These are phyloP conservation scores for Colletotrichum coccodes DNA, from an alignment of 2,329 filamentous ascomycete species.

Conservation along the genomic window DNA sequence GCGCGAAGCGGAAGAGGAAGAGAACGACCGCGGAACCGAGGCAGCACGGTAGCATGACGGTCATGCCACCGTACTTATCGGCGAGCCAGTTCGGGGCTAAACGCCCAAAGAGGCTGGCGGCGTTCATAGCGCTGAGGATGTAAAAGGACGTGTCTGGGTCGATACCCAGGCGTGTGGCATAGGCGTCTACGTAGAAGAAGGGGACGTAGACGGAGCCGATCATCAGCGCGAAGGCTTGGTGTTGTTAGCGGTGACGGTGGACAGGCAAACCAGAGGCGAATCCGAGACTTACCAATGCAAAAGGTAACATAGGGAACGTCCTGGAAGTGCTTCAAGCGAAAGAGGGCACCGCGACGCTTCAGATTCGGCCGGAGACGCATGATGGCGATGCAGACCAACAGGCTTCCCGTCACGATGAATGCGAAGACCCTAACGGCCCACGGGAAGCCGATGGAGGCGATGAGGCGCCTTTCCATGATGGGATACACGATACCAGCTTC, in stretches of 20 bases:
- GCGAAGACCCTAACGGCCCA: constrained; percentile 28
- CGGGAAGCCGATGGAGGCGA: constrained; percentile 17
- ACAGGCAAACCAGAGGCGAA: neutral
- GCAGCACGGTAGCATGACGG: constrained; percentile 24
- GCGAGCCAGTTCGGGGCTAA: constrained; percentile 33
- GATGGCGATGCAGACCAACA: constrained; percentile 22
- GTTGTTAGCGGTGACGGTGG: neutral
- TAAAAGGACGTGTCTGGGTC: constrained; percentile 23
- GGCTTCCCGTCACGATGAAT: constrained; percentile 20
- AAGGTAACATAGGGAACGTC: constrained; percentile 16
- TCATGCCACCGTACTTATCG: constrained; percentile 31
- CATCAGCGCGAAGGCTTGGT: constrained; percentile 21
- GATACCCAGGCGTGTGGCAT: constrained; percentile 22
- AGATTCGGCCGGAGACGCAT: constrained; percentile 23
- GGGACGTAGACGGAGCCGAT: constrained; percentile 28
- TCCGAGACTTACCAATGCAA: constrained; percentile 12
- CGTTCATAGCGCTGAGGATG: constrained; percentile 34
- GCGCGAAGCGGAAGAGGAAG: constrained; percentile 20
- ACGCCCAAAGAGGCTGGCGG: constrained; percentile 32
- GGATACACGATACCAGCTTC: constrained; percentile 23
- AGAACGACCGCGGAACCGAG: constrained; percentile 21
- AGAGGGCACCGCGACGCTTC: constrained; percentile 21
- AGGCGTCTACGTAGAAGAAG: constrained; percentile 28
- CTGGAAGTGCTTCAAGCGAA: constrained; percentile 18
- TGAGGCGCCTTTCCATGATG: constrained; percentile 18